Conservation (phyloP, 179 eudicot species). For the Amaranthus tricolor region DNA sequence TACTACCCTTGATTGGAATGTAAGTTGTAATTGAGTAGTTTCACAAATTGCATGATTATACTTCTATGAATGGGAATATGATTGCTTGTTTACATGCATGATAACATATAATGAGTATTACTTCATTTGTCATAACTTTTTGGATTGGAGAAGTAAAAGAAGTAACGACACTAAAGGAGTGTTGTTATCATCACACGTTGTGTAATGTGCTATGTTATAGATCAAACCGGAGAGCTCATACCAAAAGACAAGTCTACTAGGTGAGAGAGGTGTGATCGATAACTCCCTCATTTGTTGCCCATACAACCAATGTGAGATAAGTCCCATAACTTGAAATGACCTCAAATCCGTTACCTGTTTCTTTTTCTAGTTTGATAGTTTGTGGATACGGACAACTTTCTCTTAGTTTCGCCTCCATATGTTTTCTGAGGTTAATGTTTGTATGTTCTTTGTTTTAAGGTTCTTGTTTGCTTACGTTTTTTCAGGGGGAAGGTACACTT, state of each 20-base stretch:
- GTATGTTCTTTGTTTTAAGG: conserved; percentile 4
- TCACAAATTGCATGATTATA: background rate
- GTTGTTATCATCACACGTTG: background rate
- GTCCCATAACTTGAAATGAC: too few species aligned
- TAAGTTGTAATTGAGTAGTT: conserved; percentile 39
- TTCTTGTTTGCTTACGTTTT: background rate
- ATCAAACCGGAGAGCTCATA: too few species aligned
- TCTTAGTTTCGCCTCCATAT: background rate
- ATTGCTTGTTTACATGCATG: background rate
- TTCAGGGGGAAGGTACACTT: conserved; percentile 84
- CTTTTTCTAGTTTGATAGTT: background rate
- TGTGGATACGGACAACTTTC: background rate
- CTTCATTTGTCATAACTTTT: too few species aligned
- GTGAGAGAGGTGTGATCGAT: too few species aligned
- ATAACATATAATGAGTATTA: background rate
- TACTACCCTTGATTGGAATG: conserved; percentile 99
- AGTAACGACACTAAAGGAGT: background rate
- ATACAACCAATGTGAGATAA: too few species aligned
- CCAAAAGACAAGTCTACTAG: too few species aligned
- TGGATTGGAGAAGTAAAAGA: background rate
- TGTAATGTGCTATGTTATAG: background rate
- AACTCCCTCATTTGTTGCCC: too few species aligned
- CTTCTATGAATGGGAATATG: background rate
- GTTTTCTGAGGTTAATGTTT: background rate
- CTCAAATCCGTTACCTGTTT: too few species aligned